Conservation (phyloP, 1,284 basidiomycete genomes). For the Stygiomarasmius scandens region DNA sequence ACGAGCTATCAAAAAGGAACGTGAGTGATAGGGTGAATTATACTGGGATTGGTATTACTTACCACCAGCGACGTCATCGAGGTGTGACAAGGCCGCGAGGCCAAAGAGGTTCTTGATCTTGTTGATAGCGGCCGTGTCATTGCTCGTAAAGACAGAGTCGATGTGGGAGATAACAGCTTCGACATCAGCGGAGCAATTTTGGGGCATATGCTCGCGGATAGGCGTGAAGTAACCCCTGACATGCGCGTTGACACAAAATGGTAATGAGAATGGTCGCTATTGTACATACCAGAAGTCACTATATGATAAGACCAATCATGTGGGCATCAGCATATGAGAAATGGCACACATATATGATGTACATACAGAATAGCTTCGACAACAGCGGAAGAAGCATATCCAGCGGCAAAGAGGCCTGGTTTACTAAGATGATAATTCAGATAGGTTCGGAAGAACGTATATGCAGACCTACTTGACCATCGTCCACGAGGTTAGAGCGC, state of each 20-base stretch:
- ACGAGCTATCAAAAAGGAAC: not conserved
- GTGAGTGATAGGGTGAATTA: too few relatives aligned
- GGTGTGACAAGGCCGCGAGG: conserved; percentile 55
- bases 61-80: conserved; percentile 70
- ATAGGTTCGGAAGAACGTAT: conserved; percentile 21
- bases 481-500: conserved; percentile 71
- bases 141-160: conserved; percentile 54
- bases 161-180: conserved; percentile 65
- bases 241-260: too few relatives aligned
- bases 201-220: conserved; percentile 67
- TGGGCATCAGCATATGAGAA: not conserved
- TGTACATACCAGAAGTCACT: conserved; percentile 55
- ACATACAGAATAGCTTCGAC: conserved; percentile 65
- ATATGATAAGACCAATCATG: conserved; percentile 10
- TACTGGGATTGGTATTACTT: too few relatives aligned
- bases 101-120: conserved; percentile 61
- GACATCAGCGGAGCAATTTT: conserved; percentile 74
- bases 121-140: conserved; percentile 48
- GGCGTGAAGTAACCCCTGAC: conserved; percentile 65
- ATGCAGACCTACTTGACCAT: conserved; percentile 62
- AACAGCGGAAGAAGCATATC: conserved; percentile 72
- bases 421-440: conserved; percentile 43
- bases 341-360: conserved; percentile 20
- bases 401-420: conserved; percentile 67
- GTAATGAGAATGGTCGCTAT: too few relatives aligned